A percentile compares a stretch with the other conserved stretches of the same genome.
Conservation (phyloP, 768 basidiomycete genomes). For the Brasilioporus rufonigricans region DNA sequence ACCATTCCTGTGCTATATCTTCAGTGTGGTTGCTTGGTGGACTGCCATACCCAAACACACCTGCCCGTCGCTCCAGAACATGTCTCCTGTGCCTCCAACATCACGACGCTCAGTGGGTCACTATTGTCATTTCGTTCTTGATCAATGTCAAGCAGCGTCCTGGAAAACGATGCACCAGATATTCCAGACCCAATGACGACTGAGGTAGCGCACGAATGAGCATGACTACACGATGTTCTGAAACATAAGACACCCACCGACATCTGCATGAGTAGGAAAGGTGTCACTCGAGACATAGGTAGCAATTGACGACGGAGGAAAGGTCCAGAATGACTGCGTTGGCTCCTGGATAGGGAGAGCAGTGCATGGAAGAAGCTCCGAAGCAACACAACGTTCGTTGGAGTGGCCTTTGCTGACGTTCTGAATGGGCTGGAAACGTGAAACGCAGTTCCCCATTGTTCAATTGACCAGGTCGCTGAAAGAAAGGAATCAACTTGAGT, state of each 20-base stretch:
- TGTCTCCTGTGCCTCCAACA: conserved; percentile 61
- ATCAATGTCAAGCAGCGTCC: conserved; percentile 36
- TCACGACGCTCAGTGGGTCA: conserved; percentile 38
- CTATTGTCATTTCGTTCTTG: conserved; percentile 18
- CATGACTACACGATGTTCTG: background rate
- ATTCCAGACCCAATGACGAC: conserved; percentile 58
- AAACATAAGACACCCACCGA: conserved; percentile 33
- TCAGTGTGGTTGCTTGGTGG: background rate
- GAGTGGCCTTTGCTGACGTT: background rate
- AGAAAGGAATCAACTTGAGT: background rate
- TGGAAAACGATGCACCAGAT: conserved; percentile 43
- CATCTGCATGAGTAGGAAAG: conserved; percentile 54
- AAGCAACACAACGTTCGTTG: conserved; percentile 1
- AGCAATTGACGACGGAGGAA: conserved; percentile 49
- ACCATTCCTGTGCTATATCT: conserved; percentile 38
- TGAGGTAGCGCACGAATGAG: background rate
- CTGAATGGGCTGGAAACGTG: conserved; percentile 7
- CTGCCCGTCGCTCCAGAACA: conserved; percentile 55
- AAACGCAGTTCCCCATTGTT: conserved; percentile 29
- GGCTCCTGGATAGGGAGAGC: conserved; percentile 56
- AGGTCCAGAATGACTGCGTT: conserved; percentile 62
- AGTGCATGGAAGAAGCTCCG: conserved; percentile 5
- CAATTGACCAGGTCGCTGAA: conserved; percentile 1
- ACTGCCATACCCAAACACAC: conserved; percentile 25
- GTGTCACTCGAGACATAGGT: conserved; percentile 17